phyloP scores from a whole-genome alignment of 768 basidiomycete genomes.

The Boletus coccyginus region DNA sequence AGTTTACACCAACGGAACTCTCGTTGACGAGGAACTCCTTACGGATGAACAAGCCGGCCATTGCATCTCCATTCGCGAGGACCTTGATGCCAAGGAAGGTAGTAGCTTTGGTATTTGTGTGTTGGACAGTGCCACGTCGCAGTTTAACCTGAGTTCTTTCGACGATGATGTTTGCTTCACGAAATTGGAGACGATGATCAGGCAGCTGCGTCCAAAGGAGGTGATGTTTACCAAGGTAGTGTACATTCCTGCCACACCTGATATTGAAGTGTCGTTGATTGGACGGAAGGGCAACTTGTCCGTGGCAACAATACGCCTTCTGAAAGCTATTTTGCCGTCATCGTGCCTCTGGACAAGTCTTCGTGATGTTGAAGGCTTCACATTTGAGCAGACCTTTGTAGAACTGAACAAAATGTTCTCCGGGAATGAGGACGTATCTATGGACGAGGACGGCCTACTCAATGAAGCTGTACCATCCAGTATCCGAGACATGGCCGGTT shows the following conservation, averaged over 20 bases:
- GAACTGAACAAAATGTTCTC: constrained; percentile 70
- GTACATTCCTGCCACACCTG: neutral
- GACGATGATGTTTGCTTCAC: constrained; percentile 93
- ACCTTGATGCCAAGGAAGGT: constrained; percentile 30
- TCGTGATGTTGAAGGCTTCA: constrained; percentile 77
- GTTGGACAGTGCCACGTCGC: constrained; percentile 91
- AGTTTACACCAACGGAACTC: constrained; percentile 94
- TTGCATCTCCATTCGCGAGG: constrained; percentile 85
- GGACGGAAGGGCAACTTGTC: constrained; percentile 75
- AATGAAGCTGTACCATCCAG: constrained; percentile 55
- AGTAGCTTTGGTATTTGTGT: constrained; percentile 86
- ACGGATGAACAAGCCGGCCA: constrained; percentile 94
- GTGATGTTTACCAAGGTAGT: constrained; percentile 83
- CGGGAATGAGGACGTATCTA: constrained; percentile 39
- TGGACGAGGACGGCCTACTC: constrained; percentile 42
- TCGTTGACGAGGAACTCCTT: constrained; percentile 86
- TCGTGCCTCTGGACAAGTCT: constrained; percentile 89
- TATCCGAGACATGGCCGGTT: constrained; percentile 70
- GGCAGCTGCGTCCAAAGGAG: constrained; percentile 90
- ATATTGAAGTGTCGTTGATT: neutral
- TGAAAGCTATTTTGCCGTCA: constrained; percentile 77
- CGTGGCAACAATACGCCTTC: constrained; percentile 73
- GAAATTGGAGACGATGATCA: constrained; percentile 87
- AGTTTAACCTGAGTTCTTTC: constrained; percentile 88
- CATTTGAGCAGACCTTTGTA: constrained; percentile 65